phyloP scores from a whole-genome alignment of 1,284 basidiomycete genomes.

The Tremellales sp. region DNA sequence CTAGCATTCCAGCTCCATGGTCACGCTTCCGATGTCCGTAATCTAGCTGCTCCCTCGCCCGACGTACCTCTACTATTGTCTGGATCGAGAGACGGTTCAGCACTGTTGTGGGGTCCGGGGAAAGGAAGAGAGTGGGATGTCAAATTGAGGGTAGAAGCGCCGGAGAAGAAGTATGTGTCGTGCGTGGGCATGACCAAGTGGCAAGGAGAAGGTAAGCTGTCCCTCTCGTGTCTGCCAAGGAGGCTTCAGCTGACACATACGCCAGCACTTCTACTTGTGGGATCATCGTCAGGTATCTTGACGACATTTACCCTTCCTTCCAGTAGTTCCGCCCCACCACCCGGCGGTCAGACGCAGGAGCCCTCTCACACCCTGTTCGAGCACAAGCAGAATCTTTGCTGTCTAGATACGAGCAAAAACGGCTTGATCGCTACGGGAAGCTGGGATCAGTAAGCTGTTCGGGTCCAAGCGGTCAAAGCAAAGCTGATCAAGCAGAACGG shows the following conservation, averaged over 20 bases:
- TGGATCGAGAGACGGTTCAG: constrained; percentile 82
- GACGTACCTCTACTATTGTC: constrained; percentile 59
- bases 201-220: constrained; percentile 37
- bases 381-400: constrained; percentile 87
- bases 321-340: constrained; percentile 22
- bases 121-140: constrained; percentile 59
- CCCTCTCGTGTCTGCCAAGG: background rate
- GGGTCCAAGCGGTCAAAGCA: background rate
- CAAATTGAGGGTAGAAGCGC: constrained; percentile 73
- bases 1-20: constrained; percentile 68
- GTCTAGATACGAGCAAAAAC: constrained; percentile 65
- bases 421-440: constrained; percentile 88
- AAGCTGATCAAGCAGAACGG: constrained; percentile 60
- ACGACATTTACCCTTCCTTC: constrained; percentile 60
- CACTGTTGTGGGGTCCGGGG: constrained; percentile 70
- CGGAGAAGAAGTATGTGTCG: constrained; percentile 63
- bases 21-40: constrained; percentile 45
- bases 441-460: constrained; percentile 83
- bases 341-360: constrained; percentile 59
- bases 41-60: constrained; percentile 23
- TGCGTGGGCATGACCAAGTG: constrained; percentile 37
- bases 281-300: constrained; percentile 78
- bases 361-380: constrained; percentile 78
- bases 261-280: constrained; percentile 74
- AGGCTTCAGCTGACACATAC: background rate